These are phyloP conservation scores for Epichloe elymi DNA, from an alignment of 2,329 filamentous ascomycete species.

Conservation along the genomic window DNA sequence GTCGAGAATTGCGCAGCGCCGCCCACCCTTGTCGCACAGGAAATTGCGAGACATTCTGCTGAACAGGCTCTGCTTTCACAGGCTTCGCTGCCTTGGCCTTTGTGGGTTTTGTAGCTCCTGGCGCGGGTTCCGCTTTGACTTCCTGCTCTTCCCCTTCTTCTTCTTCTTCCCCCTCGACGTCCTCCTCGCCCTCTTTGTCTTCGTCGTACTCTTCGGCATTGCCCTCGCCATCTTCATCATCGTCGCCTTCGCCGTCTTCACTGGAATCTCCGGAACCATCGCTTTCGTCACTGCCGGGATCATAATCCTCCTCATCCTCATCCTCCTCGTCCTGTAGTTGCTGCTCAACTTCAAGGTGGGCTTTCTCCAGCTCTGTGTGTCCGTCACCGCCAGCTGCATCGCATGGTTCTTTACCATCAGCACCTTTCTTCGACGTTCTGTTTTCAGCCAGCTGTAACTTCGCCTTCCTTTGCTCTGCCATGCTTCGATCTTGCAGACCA, in stretches of 20 bases:
- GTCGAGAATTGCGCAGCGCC: constrained; percentile 13
- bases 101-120: not conserved
- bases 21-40: constrained; percentile 20
- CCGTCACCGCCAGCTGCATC: constrained; percentile 19
- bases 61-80: not conserved
- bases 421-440: constrained; percentile 31
- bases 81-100: constrained; percentile 7
- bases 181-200: constrained; percentile 20
- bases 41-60: constrained; percentile 5
- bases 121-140: constrained; percentile 7
- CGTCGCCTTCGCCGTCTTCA: constrained; percentile 40
- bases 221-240: constrained; percentile 27
- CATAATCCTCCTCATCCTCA: constrained; percentile 53
- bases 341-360: constrained; percentile 38
- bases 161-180: constrained; percentile 16
- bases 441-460: constrained; percentile 51
- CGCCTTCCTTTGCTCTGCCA: constrained; percentile 54
- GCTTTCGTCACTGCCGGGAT: constrained; percentile 48
- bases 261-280: constrained; percentile 39
- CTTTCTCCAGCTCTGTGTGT: constrained; percentile 35
- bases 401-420: constrained; percentile 25
- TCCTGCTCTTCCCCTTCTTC: constrained; percentile 10
- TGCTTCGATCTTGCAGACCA: constrained; percentile 50
- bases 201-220: constrained; percentile 26
- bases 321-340: constrained; percentile 46